Conservation (phyloP, 441 rosid genomes). For the Melastoma candidum region DNA sequence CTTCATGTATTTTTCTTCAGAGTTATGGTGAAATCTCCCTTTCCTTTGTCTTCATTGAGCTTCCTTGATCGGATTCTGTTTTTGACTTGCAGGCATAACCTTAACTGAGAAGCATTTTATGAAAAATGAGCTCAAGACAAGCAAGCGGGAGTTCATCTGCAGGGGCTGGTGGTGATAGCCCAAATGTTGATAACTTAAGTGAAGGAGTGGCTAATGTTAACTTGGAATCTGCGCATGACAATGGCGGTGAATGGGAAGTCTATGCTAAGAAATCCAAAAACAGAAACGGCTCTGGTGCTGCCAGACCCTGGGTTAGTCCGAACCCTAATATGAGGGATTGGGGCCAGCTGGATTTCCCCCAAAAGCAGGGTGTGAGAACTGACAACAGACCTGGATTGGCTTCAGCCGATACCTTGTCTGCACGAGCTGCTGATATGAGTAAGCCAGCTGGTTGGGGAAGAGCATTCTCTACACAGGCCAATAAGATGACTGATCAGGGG, state of each 20-base stretch:
- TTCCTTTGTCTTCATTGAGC: too few relatives aligned
- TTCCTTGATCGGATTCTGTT: too few relatives aligned
- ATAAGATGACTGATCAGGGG: slow-evolving; percentile 27
- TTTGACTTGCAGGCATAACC: too few relatives aligned
- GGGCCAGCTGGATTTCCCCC: slow-evolving; percentile 32
- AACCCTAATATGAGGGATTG: slow-evolving; percentile 26
- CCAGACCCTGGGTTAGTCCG: slow-evolving; percentile 36
- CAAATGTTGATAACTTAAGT: slow-evolving; percentile 33
- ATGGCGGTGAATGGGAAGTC: slow-evolving; percentile 70
- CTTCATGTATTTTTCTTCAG: too few relatives aligned
- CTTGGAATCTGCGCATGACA: slow-evolving; percentile 32
- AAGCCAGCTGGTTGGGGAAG: slow-evolving; percentile 40
- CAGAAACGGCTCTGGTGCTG: slow-evolving; percentile 37
- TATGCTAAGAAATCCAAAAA: slow-evolving; percentile 42
- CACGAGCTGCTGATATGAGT: slow-evolving; percentile 30
- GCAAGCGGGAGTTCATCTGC: slow-evolving; percentile 23
- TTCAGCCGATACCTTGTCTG: slow-evolving; percentile 29
- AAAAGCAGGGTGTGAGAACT: slow-evolving; percentile 28
- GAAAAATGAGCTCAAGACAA: slow-evolving; percentile 50
- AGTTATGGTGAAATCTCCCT: too few relatives aligned
- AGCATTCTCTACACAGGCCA: slow-evolving; percentile 29
- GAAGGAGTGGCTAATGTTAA: slow-evolving; percentile 33
- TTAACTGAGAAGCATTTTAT: too few relatives aligned
- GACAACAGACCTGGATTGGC: slow-evolving; percentile 37
- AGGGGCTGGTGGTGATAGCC: slow-evolving; percentile 15